Base-by-base conservation (phyloP, 257 asterid species). In the Solanum dulcamara region DNA sequence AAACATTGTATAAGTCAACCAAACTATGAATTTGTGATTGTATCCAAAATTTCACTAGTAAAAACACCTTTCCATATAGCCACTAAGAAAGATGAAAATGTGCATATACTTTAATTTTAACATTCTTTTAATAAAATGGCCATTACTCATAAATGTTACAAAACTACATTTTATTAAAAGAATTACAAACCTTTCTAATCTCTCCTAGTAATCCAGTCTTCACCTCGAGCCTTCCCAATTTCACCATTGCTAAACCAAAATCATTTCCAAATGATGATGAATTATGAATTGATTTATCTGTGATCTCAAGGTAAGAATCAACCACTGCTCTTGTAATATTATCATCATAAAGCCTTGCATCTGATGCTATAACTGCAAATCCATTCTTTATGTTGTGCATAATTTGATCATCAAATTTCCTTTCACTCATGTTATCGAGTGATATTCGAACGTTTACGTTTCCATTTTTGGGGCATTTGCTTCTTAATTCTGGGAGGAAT, bases 211-310 rank as follows among this genome's bases (percentile, higher is more conserved):
- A 5, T 14, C 91, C 91, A 22, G 75, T 67, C 87, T 90, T 90
- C 8, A 88, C 92, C 2, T 90, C 92, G 15, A 88, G 55, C 17
- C 90, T 82, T 4, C 93, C 93, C 89, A 91, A 81, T 30, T 84
- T 87, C 0, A 89, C 87, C 89, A 91, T 87, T 1, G 91, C 89
- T n/a, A 17, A n/a, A 0, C 88, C 86, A 81, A 91, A 90, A 86
- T 90, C 92, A 0, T 3, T 38, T 0, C 4, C 50, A 30, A 91
- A 89, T 7, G 26, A 37, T 1, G 86, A 14, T 12, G 18, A n/a
- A 44, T 7, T 66, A 28, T 5, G 17, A 33, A 2, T 32, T 4
- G 22, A 22, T 2, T 8, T 33, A 3, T 11, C 4, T 44, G 60
- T 24, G 2, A 11, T 66, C 4, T 53, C 81, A 0, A 46, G 87